Evolutionary conservation across 495 filamentous ascomycete species (phyloP), one percentile per base, ranked within the genome.

Genomic region (Pyrenopolyporus hunteri): DNA sequence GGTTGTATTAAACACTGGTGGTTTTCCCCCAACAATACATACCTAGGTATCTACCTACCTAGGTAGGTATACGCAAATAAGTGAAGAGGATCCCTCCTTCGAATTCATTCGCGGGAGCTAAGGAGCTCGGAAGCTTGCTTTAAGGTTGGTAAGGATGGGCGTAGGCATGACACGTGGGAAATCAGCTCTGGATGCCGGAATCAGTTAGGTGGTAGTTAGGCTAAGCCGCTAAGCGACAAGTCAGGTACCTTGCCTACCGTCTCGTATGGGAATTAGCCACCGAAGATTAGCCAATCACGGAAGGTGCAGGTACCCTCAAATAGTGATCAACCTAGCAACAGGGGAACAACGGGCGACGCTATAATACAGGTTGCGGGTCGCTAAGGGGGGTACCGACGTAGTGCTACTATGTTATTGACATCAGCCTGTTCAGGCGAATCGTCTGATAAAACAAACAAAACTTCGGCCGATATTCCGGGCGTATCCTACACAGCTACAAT

Each of bases 281-380:
- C 9, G 31, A 46, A 37, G 19, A 54, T 31, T 49, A 20, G 13
- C 57, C 63, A 66, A 66, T 61, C 31, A 61, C 14, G 32, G 25
- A 36, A 11, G 14, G 9, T 0, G 3, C 43, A 8, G 8, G 14
- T 5, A 35, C 11, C 32, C 25, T 47, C 42, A 66, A 57, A 60
- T 60, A 66, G 42, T 33, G 57, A 66, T 66, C 52, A 51, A 50
- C 63, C 63, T 22, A 40, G 57, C 63, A 66, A 66, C 63, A 48
- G 46, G 32, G 45, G 22, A 17, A 57, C 49, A 59, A 65, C 43
- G 45, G 47, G 26, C 13, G 26, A 43, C 35, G 17, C 26, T 5
- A 29, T 9, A 29, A 5, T 5, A 29, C 26, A 29, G n/a, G n/a
- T n/a, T n/a, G n/a, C n/a, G n/a, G n/a, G n/a, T n/a, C n/a, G n/a